These are phyloP conservation scores for Diaporthe longicolla DNA, from an alignment of 2,329 filamentous ascomycete genomes.

Conservation along the genomic window DNA sequence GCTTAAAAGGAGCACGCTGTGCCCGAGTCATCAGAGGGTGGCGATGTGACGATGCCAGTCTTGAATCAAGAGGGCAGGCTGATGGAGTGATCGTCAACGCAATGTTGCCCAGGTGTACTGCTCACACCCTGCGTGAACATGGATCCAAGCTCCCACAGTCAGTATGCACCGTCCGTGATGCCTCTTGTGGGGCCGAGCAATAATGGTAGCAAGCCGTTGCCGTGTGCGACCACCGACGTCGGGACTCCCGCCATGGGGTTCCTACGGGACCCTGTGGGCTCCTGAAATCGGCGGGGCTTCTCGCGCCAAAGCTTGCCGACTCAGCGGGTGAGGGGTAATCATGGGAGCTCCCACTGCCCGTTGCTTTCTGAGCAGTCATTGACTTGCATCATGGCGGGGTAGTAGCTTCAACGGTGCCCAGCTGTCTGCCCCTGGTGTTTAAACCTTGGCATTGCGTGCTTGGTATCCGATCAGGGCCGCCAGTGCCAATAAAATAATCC, in stretches of 20 bases:
- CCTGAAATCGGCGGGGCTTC: background rate
- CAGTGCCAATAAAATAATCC: slow-evolving; percentile 11
- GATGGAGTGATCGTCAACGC: background rate
- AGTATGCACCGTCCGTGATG: no score
- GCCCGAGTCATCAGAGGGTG: no score
- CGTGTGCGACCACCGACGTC: slow-evolving; percentile 1
- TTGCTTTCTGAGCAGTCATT: slow-evolving; percentile 22
- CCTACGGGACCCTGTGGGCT: background rate
- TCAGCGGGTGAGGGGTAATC: slow-evolving; percentile 5
- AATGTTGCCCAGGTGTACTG: background rate
- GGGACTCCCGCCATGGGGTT: background rate
- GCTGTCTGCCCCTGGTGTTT: slow-evolving; percentile 2
- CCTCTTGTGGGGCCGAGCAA: background rate
- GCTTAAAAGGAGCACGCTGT: background rate
- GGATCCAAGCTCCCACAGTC: background rate
- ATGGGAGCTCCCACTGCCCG: slow-evolving; percentile 19
- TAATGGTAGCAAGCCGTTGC: slow-evolving; percentile 4
- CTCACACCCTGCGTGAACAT: background rate
- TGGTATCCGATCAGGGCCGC: slow-evolving; percentile 30
- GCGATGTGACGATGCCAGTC: no score
- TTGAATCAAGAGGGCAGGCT: background rate
- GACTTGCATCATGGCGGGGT: slow-evolving; percentile 26
- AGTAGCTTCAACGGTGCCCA: slow-evolving; percentile 22
- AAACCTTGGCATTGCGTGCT: slow-evolving; percentile 38
- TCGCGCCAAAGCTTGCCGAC: slow-evolving; percentile 25